phyloP scores from a whole-genome alignment of 2,329 filamentous ascomycete genomes.

The Fusarium verticillioides region DNA sequence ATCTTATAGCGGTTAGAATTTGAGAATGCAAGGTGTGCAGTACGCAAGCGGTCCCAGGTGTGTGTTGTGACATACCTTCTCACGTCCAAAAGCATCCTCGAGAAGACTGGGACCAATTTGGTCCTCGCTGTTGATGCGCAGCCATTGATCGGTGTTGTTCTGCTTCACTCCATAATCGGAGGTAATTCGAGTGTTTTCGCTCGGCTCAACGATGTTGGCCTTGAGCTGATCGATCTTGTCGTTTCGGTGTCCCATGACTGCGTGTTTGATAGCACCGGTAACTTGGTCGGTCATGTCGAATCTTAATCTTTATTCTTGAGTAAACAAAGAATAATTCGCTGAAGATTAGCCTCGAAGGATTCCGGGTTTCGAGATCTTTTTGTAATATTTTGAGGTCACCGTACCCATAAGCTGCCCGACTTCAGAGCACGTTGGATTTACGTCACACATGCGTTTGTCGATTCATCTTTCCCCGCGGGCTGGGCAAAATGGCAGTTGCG shows the following conservation, averaged over 20 bases:
- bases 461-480: not conserved
- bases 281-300: constrained; percentile 41
- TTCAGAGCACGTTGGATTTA: constrained; percentile 25
- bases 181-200: constrained; percentile 71
- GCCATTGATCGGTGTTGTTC: constrained; percentile 80
- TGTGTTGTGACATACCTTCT: constrained; percentile 66
- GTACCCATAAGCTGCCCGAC: not conserved
- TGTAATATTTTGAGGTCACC: not conserved
- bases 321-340: not conserved
- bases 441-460: constrained; percentile 33
- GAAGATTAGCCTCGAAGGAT: rapidly evolving
- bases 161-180: constrained; percentile 83
- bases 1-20: constrained; percentile 58
- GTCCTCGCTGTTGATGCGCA: constrained; percentile 71
- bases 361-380: not conserved
- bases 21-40: too few species aligned
- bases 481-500: not conserved
- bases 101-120: constrained; percentile 74
- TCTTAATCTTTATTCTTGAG: not conserved
- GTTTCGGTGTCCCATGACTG: constrained; percentile 54
- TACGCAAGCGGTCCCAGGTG: too few species aligned
- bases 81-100: constrained; percentile 77
- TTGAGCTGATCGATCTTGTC: constrained; percentile 72
- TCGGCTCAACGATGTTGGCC: constrained; percentile 67
- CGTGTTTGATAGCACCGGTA: constrained; percentile 51